Base-by-base conservation (phyloP, 805 yeast species). In the Cyberlindnera subsufficiens region DNA sequence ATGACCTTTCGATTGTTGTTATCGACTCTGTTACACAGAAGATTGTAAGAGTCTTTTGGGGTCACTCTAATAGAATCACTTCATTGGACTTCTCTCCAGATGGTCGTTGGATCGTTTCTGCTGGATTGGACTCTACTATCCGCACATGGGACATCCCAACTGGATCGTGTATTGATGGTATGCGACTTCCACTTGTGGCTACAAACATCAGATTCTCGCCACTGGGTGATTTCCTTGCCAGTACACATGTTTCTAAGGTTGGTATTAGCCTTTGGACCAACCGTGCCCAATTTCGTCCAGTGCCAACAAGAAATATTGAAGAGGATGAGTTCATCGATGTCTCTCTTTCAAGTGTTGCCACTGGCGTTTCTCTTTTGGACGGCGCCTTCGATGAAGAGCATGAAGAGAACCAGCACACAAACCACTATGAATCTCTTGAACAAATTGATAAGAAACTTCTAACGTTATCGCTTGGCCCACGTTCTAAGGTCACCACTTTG, bases 71-170 rank as follows among this genome's bases (percentile, higher is more conserved):
- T 63, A 74, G 96, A 56, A 80, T 93, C 50, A 89, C 97, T 0
- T 74, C 86, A 1, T 63, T 91, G 60, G 97, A 87, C 60, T 91
- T 93, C 58, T 82, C 95, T 4, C 95, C 96, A 5, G 91, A 90
- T 61, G 98, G 97, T 30, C 79, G 97, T 61, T 93, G 98, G 97
- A 67, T 93, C 30, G 80, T 93, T 8, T 79, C 93, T 19, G 80
- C 86, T 1, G 75, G 89, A 1, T 69, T 89, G 46, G 99, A 93
- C 60, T 74, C 86, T 2, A 89, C 98, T 0, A 71, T 93, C 38
- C 77, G 99, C 56, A 88, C 96, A 0, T 93, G 98, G 98, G 98
- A 93, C 62, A 74, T 93, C 46, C 98, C 98, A 34, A 85, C 96
- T 1, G 98, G 99, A 38, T 87, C 90, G 1, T 91, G 98, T 63